phyloP scores from a whole-genome alignment of 2,329 filamentous ascomycete species.

The Monosporascus sp. region DNA sequence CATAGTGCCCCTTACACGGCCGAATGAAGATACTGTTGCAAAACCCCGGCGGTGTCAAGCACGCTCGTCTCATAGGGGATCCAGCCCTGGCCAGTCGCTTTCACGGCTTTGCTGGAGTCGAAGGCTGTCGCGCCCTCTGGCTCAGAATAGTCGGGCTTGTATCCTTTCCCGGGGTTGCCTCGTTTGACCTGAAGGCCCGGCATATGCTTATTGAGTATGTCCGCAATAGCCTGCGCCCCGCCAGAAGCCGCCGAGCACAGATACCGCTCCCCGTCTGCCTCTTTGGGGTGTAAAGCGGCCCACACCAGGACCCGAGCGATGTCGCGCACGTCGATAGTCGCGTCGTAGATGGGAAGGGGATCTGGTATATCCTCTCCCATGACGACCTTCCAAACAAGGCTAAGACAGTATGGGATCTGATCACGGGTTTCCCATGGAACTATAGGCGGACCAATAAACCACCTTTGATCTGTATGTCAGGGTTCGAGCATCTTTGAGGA shows the following conservation, averaged over 20 bases:
- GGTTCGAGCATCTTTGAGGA: background rate
- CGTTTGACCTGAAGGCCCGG: slow-evolving; percentile 9
- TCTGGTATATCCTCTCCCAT: slow-evolving; percentile 15
- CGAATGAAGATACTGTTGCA: background rate
- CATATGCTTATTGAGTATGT: slow-evolving; percentile 18
- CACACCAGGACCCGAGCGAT: slow-evolving; percentile 23
- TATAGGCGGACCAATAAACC: slow-evolving; percentile 21
- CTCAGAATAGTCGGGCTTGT: slow-evolving; percentile 14
- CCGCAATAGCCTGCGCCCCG: slow-evolving; percentile 20
- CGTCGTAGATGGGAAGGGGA: slow-evolving; percentile 16
- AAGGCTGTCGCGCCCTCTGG: slow-evolving; percentile 11
- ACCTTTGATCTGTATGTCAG: slow-evolving; percentile 9
- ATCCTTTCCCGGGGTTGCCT: slow-evolving; percentile 18
- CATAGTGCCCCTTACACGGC: background rate
- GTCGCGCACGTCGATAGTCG: slow-evolving; percentile 21
- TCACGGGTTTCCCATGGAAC: slow-evolving; percentile 18
- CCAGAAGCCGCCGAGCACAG: slow-evolving; percentile 19
- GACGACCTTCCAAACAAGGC: slow-evolving; percentile 16
- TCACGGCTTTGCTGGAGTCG: slow-evolving; percentile 23
- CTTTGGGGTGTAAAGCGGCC: slow-evolving; percentile 14
- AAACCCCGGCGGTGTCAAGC: slow-evolving; percentile 46
- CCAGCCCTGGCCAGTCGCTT: slow-evolving; percentile 25
- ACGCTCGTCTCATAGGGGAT: slow-evolving; percentile 28
- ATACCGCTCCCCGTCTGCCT: slow-evolving; percentile 21
- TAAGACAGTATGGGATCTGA: slow-evolving; percentile 17